Evolutionary conservation across 2,329 filamentous ascomycete genomes (phyloP).

Genomic region (Xenoacremonium recifei): DNA sequence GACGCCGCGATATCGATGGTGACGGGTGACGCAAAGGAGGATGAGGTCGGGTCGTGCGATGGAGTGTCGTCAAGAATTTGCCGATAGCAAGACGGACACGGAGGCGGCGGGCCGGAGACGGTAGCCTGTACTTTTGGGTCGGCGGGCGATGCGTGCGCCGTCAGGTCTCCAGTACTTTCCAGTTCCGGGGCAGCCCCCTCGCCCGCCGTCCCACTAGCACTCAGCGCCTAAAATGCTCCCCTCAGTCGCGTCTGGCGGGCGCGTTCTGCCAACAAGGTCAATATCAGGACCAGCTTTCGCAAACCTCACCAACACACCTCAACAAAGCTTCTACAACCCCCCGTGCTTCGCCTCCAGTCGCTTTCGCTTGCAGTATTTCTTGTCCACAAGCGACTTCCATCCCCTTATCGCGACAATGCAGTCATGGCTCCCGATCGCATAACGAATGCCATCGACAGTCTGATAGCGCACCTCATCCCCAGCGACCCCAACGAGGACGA

Average conservation of each 20-base stretch:
- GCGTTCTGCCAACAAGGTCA: background rate
- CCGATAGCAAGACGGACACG: constrained; percentile 24
- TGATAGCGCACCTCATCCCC: constrained; percentile 74
- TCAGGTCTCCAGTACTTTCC: constrained; percentile 20
- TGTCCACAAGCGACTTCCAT: no score
- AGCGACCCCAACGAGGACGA: constrained; percentile 64
- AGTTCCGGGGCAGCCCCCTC: constrained; percentile 12
- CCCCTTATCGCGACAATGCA: constrained; percentile 52
- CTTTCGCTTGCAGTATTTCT: constrained; percentile 20
- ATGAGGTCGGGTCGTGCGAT: constrained; percentile 27
- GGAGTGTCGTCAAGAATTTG: constrained; percentile 37
- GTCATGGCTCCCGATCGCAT: constrained; percentile 66
- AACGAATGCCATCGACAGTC: constrained; percentile 73
- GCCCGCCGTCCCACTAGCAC: constrained; percentile 13
- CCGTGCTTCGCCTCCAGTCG: no score
- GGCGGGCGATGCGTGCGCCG: background rate
- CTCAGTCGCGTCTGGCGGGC: constrained; percentile 14
- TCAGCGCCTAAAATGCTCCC: no score
- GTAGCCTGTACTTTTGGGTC: constrained; percentile 24
- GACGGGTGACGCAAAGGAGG: constrained; percentile 21
- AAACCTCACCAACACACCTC: background rate
- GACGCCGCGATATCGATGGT: constrained; percentile 40
- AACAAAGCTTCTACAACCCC: background rate
- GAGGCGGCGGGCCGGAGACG: constrained; percentile 16
- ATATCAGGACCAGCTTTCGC: no score